A percentile compares a stretch with the other conserved stretches of the same genome.
These are phyloP conservation scores for Handroanthus guayacan DNA, from an alignment of 257 asterid genomes.

Conservation along the genomic window DNA sequence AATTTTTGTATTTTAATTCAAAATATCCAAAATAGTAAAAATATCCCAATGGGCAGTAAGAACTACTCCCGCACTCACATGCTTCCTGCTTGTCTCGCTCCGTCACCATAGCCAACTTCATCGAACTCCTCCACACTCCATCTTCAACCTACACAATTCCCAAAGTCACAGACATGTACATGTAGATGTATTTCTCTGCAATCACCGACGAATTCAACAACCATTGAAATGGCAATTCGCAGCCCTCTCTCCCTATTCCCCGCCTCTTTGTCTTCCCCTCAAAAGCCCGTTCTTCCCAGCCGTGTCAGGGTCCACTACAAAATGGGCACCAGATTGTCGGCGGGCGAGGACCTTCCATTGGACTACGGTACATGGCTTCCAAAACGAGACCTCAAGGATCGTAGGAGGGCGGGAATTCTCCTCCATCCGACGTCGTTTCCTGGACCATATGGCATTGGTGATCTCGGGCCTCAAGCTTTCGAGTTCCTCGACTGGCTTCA, in stretches of 20 bases:
- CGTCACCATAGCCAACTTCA: conserved; percentile 36
- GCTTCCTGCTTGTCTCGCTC: conserved; percentile 32
- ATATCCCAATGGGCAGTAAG: too few relatives aligned
- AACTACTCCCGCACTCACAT: conserved; percentile 47
- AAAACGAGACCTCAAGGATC: conserved; percentile 45
- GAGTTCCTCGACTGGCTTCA: conserved; percentile 92
- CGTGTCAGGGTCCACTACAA: conserved; percentile 35
- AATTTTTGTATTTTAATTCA: background rate
- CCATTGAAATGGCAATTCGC: conserved; percentile 46
- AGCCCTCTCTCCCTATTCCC: conserved; percentile 40
- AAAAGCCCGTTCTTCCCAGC: conserved; percentile 36
- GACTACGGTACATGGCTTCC: conserved; percentile 80
- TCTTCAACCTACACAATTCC: conserved; percentile 8
- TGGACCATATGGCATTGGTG: conserved; percentile 95
- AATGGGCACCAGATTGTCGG: conserved; percentile 44
- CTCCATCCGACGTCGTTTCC: conserved; percentile 96
- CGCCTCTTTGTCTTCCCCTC: conserved; percentile 37
- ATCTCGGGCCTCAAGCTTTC: conserved; percentile 85
- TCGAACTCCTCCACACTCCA: conserved; percentile 16
- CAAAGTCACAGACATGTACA: conserved; percentile 2
- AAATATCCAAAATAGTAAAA: background rate
- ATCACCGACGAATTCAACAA: background rate
- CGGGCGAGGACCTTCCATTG: conserved; percentile 80
- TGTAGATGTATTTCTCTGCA: background rate
- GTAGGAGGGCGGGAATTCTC: conserved; percentile 91